Percentiles rank a stretch among this genome's conserved stretches.
Conservation (phyloP, 2,329 filamentous ascomycete species). For the Aureobasidium melanogenum region DNA sequence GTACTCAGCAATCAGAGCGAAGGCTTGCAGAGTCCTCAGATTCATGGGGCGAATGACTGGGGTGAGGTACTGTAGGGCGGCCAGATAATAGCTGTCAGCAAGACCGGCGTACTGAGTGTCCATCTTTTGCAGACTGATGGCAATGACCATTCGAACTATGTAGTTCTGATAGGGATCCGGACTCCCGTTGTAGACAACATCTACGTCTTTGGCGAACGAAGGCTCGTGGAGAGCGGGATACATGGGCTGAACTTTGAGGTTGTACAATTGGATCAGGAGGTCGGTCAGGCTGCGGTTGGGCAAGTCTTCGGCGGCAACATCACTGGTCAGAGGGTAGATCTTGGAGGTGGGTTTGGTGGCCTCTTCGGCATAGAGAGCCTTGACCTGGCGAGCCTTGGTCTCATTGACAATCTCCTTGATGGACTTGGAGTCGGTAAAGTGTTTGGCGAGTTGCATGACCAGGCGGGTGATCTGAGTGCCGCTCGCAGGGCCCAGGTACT, state of each 20-base stretch:
- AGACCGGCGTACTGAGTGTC: conserved; percentile 84
- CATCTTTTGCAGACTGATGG: conserved; percentile 89
- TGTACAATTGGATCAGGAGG: conserved; percentile 74
- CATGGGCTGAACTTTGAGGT: conserved; percentile 81
- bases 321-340: conserved; percentile 84
- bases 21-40: conserved; percentile 79
- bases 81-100: conserved; percentile 89
- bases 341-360: conserved; percentile 60
- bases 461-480: conserved; percentile 91
- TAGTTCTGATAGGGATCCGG: conserved; percentile 74
- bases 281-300: conserved; percentile 68
- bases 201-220: conserved; percentile 63
- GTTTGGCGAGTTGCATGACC: conserved; percentile 93
- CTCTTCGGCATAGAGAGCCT: conserved; percentile 61
- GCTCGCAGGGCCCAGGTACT: conserved; percentile 87
- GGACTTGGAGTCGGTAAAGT: conserved; percentile 80
- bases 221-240: conserved; percentile 81
- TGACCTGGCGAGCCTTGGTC: conserved; percentile 54
- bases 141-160: conserved; percentile 80
- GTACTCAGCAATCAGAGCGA: conserved; percentile 80
- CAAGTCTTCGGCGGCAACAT: conserved; percentile 65
- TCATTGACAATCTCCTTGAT: conserved; percentile 89
- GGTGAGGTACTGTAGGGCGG: conserved; percentile 77
- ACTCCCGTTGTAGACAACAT: conserved; percentile 70
- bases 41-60: conserved; percentile 81